A percentile compares a stretch with the other conserved stretches of the same genome.
Evolutionary conservation across 2,329 filamentous ascomycete species (phyloP).

Genomic region (Venturia oleaginea): DNA sequence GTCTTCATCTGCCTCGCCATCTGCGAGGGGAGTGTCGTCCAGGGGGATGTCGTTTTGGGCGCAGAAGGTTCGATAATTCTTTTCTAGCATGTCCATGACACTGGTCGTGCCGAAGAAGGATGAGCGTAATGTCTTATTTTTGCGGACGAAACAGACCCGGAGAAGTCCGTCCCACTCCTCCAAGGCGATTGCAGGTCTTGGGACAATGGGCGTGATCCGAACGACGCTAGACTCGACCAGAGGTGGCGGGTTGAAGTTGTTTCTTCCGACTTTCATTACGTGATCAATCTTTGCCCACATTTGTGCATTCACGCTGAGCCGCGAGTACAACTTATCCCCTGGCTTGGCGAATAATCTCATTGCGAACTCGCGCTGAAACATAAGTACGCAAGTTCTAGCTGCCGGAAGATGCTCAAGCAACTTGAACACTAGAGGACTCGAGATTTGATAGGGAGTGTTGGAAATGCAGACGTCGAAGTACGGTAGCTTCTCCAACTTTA

Average conservation of each 20-base stretch:
- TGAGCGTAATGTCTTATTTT: slow-evolving; percentile 47
- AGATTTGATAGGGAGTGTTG: slow-evolving; percentile 74
- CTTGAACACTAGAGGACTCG: slow-evolving; percentile 83
- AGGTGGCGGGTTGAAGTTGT: slow-evolving; percentile 94
- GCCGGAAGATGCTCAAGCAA: slow-evolving; percentile 73
- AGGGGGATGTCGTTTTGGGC: slow-evolving; percentile 73
- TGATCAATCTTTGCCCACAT: slow-evolving; percentile 65
- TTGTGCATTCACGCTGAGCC: slow-evolving; percentile 87
- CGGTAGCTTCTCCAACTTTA: slow-evolving; percentile 68
- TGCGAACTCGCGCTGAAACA: slow-evolving; percentile 95
- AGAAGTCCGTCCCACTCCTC: slow-evolving; percentile 93
- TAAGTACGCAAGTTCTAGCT: slow-evolving; percentile 77
- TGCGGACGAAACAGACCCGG: slow-evolving; percentile 58
- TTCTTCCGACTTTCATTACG: slow-evolving; percentile 89
- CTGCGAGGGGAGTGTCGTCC: slow-evolving; percentile 38
- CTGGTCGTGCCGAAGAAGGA: slow-evolving; percentile 73
- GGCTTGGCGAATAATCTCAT: slow-evolving; percentile 81
- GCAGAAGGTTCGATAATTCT: slow-evolving; percentile 85
- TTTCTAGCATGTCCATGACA: slow-evolving; percentile 72
- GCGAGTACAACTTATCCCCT: slow-evolving; percentile 79
- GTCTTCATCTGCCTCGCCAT: slow-evolving; percentile 30
- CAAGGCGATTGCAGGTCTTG: slow-evolving; percentile 79
- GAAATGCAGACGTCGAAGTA: slow-evolving; percentile 77
- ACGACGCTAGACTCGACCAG: slow-evolving; percentile 89
- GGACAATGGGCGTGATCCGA: slow-evolving; percentile 77